A percentile compares a stretch with the other conserved stretches of the same genome.
phyloP scores from a whole-genome alignment of 2,329 filamentous ascomycete genomes.

The Colletotrichum agaves region DNA sequence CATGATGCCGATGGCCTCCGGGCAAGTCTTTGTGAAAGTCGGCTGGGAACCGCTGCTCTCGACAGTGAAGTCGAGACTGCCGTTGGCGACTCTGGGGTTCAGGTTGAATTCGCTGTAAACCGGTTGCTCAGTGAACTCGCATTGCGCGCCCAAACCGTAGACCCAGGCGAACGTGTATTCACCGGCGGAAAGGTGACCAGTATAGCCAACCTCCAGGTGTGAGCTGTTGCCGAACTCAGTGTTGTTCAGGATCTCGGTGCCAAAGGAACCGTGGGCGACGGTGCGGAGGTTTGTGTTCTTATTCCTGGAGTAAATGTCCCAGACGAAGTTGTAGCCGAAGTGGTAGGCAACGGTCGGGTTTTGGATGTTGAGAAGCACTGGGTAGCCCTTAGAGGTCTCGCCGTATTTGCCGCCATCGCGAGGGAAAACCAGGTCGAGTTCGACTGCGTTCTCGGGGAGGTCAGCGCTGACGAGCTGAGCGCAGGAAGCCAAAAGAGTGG shows the following conservation, averaged over 20 bases:
- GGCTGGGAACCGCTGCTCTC: slow-evolving; percentile 30
- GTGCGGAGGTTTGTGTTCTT: slow-evolving; percentile 33
- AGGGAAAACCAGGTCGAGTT: slow-evolving; percentile 37
- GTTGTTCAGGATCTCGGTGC: slow-evolving; percentile 31
- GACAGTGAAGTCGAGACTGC: slow-evolving; percentile 35
- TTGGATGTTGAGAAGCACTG: slow-evolving; percentile 34
- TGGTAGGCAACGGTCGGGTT: slow-evolving; percentile 36
- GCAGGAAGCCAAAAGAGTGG: slow-evolving; percentile 25
- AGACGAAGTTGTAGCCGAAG: slow-evolving; percentile 35
- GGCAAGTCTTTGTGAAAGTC: slow-evolving; percentile 34
- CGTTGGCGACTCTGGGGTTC: slow-evolving; percentile 35
- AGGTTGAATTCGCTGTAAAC: slow-evolving; percentile 34
- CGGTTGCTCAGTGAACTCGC: slow-evolving; percentile 34
- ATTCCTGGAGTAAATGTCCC: slow-evolving; percentile 34
- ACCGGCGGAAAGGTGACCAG: slow-evolving; percentile 31
- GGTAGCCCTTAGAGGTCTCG: slow-evolving; percentile 31
- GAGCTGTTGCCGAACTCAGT: slow-evolving; percentile 28
- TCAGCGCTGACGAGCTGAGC: slow-evolving; percentile 22
- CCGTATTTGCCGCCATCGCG: slow-evolving; percentile 32
- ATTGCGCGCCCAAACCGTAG: slow-evolving; percentile 33
- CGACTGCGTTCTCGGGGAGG: slow-evolving; percentile 34
- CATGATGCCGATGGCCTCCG: slow-evolving; percentile 26
- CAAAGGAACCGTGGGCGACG: slow-evolving; percentile 30
- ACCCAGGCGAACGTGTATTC: slow-evolving; percentile 36
- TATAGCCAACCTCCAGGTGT: slow-evolving; percentile 31